Percentiles rank a stretch among this genome's conserved stretches.
These are phyloP conservation scores for Arthrobotrys megalospora DNA, from an alignment of 2,329 filamentous ascomycete genomes.

Conservation along the genomic window DNA sequence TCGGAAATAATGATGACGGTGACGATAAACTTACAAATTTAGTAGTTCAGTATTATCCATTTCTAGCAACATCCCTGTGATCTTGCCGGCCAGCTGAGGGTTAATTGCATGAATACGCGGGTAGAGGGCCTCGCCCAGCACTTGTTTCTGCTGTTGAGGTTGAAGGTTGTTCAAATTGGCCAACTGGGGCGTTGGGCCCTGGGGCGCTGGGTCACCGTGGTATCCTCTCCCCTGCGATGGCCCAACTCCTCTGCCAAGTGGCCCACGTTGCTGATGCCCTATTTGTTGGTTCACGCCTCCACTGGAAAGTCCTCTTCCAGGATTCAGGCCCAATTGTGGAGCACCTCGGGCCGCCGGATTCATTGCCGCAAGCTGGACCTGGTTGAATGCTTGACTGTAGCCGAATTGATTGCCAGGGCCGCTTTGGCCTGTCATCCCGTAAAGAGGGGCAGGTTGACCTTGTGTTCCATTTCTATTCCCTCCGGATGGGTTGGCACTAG, in stretches of 20 bases:
- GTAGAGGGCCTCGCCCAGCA: conserved; percentile 97
- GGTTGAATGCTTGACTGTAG: conserved; percentile 52
- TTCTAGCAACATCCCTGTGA: conserved; percentile 99
- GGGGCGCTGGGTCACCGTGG: conserved; percentile 29
- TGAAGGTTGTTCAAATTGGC: conserved; percentile 72
- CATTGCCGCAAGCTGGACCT: conserved; percentile 46
- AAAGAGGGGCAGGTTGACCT: conserved; percentile 84
- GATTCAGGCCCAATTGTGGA: conserved; percentile 69
- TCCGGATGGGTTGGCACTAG: conserved; percentile 70
- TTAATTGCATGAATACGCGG: conserved; percentile 97
- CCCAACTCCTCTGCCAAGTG: conserved; percentile 34
- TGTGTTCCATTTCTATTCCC: conserved; percentile 87
- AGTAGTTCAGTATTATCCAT: conserved; percentile 98
- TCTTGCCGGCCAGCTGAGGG: conserved; percentile 96
- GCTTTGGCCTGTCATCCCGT: conserved; percentile 81
- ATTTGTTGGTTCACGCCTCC: conserved; percentile 63
- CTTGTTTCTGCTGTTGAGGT: conserved; percentile 93
- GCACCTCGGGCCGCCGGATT: conserved; percentile 42
- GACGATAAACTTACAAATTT: conserved; percentile 83
- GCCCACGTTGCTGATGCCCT: conserved; percentile 65
- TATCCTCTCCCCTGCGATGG: conserved; percentile 37
- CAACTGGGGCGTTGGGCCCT: conserved; percentile 25
- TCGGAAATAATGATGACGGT: background rate
- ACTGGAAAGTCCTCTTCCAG: conserved; percentile 67
- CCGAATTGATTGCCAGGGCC: conserved; percentile 67